Percentiles rank a stretch among this genome's conserved stretches.
These are phyloP conservation scores for Malus domestica DNA, from an alignment of 306 rosid species.

Conservation along the genomic window DNA sequence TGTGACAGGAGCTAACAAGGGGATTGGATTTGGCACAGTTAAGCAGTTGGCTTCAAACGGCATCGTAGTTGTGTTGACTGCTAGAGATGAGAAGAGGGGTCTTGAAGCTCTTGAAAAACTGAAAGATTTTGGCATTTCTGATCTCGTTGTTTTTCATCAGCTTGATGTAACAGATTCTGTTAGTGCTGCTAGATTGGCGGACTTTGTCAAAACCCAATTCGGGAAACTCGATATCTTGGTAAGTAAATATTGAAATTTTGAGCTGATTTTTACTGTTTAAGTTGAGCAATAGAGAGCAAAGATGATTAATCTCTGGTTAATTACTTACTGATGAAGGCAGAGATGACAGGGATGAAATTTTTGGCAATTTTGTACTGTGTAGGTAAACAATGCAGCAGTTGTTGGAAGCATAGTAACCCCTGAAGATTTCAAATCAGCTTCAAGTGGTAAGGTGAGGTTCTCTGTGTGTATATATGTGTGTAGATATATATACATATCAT, in stretches of 20 bases:
- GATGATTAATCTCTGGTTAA: neutral
- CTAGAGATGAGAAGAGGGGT: conserved; percentile 9
- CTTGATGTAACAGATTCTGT: conserved; percentile 1
- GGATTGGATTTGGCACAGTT: conserved; percentile 4
- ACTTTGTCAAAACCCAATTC: conserved; percentile 9
- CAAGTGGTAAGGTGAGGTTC: neutral
- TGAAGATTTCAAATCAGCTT: neutral
- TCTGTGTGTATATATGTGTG: neutral
- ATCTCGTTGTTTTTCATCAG: conserved; percentile 5
- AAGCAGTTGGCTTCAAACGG: conserved; percentile 16
- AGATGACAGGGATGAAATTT: neutral
- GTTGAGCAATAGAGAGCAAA: neutral
- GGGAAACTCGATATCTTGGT: conserved; percentile 15
- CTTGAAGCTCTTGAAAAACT: conserved; percentile 5
- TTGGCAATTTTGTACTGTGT: neutral
- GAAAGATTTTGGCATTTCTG: neutral
- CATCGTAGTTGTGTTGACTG: conserved; percentile 2
- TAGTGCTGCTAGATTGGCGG: neutral
- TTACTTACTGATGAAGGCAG: neutral
- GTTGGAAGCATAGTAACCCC: neutral
- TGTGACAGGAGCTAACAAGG: conserved; percentile 18
- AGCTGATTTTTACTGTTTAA: neutral
- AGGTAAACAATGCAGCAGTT: conserved; percentile 6
- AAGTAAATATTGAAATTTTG: neutral
- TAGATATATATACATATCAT: no score